phyloP scores from a whole-genome alignment of 176 grass and related monocot genomes.

The Carex parvula region DNA sequence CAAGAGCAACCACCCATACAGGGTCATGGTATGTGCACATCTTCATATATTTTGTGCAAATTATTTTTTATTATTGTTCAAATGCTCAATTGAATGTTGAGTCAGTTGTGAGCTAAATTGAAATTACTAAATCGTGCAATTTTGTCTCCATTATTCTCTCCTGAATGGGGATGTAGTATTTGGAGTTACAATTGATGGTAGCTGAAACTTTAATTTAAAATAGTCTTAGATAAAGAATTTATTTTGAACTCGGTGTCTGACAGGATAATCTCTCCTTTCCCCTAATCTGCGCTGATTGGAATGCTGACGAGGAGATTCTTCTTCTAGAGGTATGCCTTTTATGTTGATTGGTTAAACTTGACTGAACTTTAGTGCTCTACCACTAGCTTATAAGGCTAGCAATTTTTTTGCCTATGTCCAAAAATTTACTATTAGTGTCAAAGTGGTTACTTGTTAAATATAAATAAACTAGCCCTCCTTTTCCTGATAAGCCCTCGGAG shows the following conservation, averaged over 20 bases:
- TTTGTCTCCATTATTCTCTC: constrained; percentile 5
- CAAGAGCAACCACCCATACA: constrained; percentile 82
- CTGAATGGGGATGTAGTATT: background rate
- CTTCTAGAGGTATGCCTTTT: constrained; percentile 72
- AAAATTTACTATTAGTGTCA: background rate
- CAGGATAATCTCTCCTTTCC: constrained; percentile 97
- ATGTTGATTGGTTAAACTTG: background rate
- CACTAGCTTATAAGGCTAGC: background rate
- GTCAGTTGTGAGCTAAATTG: background rate
- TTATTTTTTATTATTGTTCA: constrained; percentile 11
- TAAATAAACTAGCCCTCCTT: background rate
- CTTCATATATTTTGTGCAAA: background rate
- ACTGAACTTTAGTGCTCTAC: background rate
- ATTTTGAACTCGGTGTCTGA: constrained; percentile 25
- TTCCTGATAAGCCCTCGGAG: background rate
- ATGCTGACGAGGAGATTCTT: constrained; percentile 97
- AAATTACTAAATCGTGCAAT: background rate
- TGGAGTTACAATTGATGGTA: constrained; percentile 4
- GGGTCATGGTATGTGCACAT: constrained; percentile 78
- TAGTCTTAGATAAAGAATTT: background rate
- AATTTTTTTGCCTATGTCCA: background rate
- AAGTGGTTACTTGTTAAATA: background rate
- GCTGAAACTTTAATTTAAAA: background rate
- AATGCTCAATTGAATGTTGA: constrained; percentile 1
- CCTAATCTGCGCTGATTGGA: constrained; percentile 95